Percentiles rank a stretch among this genome's conserved stretches.
Evolutionary conservation across 2,329 filamentous ascomycete species (phyloP).

Genomic region (Neopestalotiopsis rosae): DNA sequence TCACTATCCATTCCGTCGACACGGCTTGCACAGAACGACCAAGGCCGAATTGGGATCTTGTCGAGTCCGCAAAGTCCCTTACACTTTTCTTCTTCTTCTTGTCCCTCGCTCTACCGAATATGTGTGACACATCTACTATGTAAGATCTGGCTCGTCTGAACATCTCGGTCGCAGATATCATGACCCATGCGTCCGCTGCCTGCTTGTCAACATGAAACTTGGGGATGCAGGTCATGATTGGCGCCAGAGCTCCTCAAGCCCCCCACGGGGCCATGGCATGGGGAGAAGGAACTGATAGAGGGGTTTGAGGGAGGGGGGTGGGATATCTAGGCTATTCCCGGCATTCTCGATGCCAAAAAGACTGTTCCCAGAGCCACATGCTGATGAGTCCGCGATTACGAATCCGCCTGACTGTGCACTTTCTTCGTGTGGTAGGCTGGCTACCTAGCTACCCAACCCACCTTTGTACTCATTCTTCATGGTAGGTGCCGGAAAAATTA

Average conservation of each 20-base stretch:
- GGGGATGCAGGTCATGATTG: background rate
- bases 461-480: background rate
- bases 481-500: background rate
- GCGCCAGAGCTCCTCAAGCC: background rate
- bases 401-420: background rate
- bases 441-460: too few relatives aligned
- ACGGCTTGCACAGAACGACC: too few relatives aligned
- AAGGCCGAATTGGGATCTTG: too few relatives aligned
- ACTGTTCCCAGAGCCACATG: background rate
- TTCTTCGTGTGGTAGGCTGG: background rate
- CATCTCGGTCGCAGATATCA: background rate
- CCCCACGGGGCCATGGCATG: background rate
- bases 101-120: background rate
- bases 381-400: background rate
- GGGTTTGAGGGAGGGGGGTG: background rate
- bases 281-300: background rate
- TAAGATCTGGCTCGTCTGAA: background rate
- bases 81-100: background rate
- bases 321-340: background rate
- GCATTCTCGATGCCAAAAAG: background rate
- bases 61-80: background rate
- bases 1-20: background rate
- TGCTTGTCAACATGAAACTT: background rate
- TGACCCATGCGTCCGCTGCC: background rate
- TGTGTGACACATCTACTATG: too few relatives aligned